Evolutionary conservation across 2,329 filamentous ascomycete species (phyloP), one percentile per base, ranked within the genome.

Genomic region (Exophiala calicioides): DNA sequence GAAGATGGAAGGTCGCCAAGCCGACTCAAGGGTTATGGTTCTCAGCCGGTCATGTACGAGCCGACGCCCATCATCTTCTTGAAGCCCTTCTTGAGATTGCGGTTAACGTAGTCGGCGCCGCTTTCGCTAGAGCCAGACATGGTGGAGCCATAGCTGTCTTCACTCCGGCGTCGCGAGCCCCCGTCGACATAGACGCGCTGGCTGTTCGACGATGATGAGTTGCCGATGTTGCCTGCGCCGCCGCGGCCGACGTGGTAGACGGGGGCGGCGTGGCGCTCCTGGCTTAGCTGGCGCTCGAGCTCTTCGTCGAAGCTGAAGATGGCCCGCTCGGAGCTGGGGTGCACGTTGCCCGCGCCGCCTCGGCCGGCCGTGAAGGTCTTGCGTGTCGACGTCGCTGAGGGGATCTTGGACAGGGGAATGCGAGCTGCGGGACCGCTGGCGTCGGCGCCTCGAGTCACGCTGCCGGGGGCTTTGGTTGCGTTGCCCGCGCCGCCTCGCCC

Each of bases 251-350:
- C 76, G 62, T 82, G 78, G 71, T 82, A 84, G 52, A 84, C 75
- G 13, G 81, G 81, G 2, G 80, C 79, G 35, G 75, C 69, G 49
- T 74, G 68, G 51, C 70, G 69, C 57, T 70, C 71, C 26, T 76
- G 70, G 46, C 75, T 72, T 53, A 78, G 68, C 50, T 81, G 76
- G 47, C 75, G 75, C 57, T 79, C 74, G 40, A 84, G 73, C 60
- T 84, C 81, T 68, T 84, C 81, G 63, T 84, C 81, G 67, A 84
- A 84, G 65, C 75, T 78, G 73, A 84, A 84, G 63, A 84, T 82
- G 60, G 77, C 73, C 30, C 78, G 73, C 58, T 83, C 76, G 51
- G 50, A 37, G 12, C 41, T 27, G 7, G 60, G 65, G 67, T 76
- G 72, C 53, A 79, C 68, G 61, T 80, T 81, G 53, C 78, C 78